A percentile compares a stretch with the other conserved stretches of the same genome.
phyloP scores from a whole-genome alignment of 176 grass and related monocot genomes.

The maize (Zea mays) region Zm-B73-REFERENCE-NAM-5.0 NC_050099.1:153479501-153480000 shows the following conservation, averaged over 20 bases:
- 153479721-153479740: slow-evolving; percentile 60
- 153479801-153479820: slow-evolving; percentile 93
- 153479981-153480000: too few relatives aligned
- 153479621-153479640: neutral
- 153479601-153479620: neutral
- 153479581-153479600: neutral
- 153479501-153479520: slow-evolving; percentile 2
- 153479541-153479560: slow-evolving; percentile 17
- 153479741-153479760: slow-evolving; percentile 6
- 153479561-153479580: neutral
- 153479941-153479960: too few relatives aligned
- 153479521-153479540: slow-evolving; percentile 13
- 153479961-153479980: too few relatives aligned
- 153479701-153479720: slow-evolving; percentile 93
- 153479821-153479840: slow-evolving; percentile 91
- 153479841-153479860: slow-evolving; percentile 92
- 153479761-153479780: neutral
- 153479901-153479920: too few relatives aligned
- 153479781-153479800: neutral
- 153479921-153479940: too few relatives aligned
- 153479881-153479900: slow-evolving; percentile 61
- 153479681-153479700: slow-evolving; percentile 86
- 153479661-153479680: slow-evolving; percentile 87
- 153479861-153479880: slow-evolving; percentile 95
- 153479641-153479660: slow-evolving; percentile 41